These are phyloP conservation scores for Rhizomucor pusillus DNA, from an alignment of 371 early-diverging fungal genomes.

Conservation along the genomic window DNA sequence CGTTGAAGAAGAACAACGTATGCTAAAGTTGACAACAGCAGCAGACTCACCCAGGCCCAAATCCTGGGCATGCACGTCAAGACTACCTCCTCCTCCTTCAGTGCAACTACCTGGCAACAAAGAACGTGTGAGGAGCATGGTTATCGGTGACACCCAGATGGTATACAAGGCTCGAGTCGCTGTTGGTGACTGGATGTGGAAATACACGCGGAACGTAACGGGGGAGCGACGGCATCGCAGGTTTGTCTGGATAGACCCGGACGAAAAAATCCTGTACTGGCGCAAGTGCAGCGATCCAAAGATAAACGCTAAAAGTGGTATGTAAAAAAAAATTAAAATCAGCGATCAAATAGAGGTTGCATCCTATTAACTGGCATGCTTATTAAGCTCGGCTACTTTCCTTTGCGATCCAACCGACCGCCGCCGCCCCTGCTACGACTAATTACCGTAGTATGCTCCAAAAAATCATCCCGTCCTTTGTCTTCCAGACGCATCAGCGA, in stretches of 20 bases:
- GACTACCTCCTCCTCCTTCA: too few relatives aligned
- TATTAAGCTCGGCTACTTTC: too few relatives aligned
- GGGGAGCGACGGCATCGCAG: conserved; percentile 9
- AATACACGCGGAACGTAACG: conserved; percentile 8
- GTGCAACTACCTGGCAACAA: too few relatives aligned
- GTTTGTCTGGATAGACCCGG: conserved; percentile 11
- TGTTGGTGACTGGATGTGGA: conserved; percentile 16
- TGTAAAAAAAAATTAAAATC: background rate
- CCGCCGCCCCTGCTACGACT: too few relatives aligned
- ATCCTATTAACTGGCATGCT: background rate
- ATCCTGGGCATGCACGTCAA: too few relatives aligned
- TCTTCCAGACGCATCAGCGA: conserved; percentile 6
- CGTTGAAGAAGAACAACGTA: too few relatives aligned
- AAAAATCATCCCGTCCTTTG: conserved; percentile 2
- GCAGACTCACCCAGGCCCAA: too few relatives aligned
- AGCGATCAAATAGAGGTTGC: background rate
- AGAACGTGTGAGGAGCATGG: background rate
- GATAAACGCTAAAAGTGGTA: conserved; percentile 3
- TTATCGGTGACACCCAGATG: background rate
- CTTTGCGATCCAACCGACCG: too few relatives aligned
- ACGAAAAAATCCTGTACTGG: conserved; percentile 7
- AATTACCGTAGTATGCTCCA: background rate
- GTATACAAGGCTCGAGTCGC: background rate
- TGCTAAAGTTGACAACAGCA: too few relatives aligned
- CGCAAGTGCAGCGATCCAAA: too few relatives aligned